Base-by-base conservation (phyloP, 208 protist species). In the Borovskyia barvae region DNA sequence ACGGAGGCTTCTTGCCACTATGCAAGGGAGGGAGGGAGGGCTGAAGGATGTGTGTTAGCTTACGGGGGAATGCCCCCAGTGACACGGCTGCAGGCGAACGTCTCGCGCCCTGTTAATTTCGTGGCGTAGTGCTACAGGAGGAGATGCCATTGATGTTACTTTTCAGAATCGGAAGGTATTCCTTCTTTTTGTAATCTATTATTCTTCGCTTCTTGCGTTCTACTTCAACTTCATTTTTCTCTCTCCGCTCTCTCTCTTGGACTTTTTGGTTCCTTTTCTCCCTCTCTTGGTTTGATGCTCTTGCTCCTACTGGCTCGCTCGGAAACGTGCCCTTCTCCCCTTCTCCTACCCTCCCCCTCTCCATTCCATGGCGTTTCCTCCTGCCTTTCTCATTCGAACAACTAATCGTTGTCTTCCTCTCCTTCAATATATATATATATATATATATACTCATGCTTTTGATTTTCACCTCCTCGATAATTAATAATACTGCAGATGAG, bases 151-250 rank as follows among this genome's bases (percentile, higher is more conserved):
- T n/a, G n/a, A n/a, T n/a, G n/a, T n/a, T n/a, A n/a, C n/a, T n/a
- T n/a, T n/a, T n/a, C n/a, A n/a, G n/a, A n/a, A n/a, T n/a, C n/a
- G n/a, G 39, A 25, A 37, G 0, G 14, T 30, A 9, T 26, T 25
- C 20, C 9, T 37, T 3, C 53, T 56, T 56, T 46, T 36, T 37
- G 30, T 37, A 33, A 11, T 52, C 9, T 45, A n/a, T 19, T 43
- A 28, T 52, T 50, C 33, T 61, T 41, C 14, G 66, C 58, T 20
- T 66, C 41, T 11, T n/a, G n/a, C n/a, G n/a, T n/a, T n/a, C 22
- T 42, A 36, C 19, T 32, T 45, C 39, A 6, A 33, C 33, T 17
- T 43, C 24, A 11, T 62, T 59, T 24, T 46, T 42, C 50, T 59
- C 36, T 43, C 36, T 14, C 19, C 2, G 36, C 4, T 30, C 8